phyloP scores from a whole-genome alignment of 495 filamentous ascomycete genomes.

The Aspergillus ostianus region DNA sequence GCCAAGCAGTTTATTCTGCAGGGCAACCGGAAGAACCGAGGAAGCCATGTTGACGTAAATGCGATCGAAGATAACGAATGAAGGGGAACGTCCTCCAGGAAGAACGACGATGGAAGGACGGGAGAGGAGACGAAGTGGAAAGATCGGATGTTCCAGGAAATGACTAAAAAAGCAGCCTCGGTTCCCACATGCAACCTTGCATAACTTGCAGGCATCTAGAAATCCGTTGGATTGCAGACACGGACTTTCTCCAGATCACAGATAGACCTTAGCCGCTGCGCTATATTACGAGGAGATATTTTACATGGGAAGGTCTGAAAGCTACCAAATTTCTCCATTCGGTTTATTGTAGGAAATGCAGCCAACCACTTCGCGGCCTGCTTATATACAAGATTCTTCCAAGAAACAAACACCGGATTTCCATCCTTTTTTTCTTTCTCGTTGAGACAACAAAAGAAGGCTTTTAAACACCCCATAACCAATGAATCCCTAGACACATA shows the following conservation, averaged over 20 bases:
- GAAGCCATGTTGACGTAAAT: slow-evolving; percentile 32
- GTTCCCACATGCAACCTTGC: slow-evolving; percentile 24
- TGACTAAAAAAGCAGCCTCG: slow-evolving; percentile 18
- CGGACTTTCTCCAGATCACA: not conserved
- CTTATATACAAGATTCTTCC: slow-evolving; percentile 37
- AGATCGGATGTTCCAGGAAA: slow-evolving; percentile 16
- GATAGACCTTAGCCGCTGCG: not conserved
- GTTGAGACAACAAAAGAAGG: slow-evolving; percentile 20
- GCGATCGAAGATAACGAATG: not conserved
- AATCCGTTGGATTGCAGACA: slow-evolving; percentile 5
- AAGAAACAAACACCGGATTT: slow-evolving; percentile 22
- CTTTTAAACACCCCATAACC: slow-evolving; percentile 35
- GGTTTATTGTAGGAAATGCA: slow-evolving; percentile 11
- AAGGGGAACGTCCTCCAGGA: slow-evolving; percentile 10
- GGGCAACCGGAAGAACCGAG: slow-evolving; percentile 34
- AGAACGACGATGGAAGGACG: slow-evolving; percentile 19
- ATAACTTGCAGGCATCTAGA: not conserved
- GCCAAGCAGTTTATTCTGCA: slow-evolving; percentile 45
- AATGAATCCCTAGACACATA: slow-evolving; percentile 31
- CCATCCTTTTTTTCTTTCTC: slow-evolving; percentile 26
- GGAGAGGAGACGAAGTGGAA: slow-evolving; percentile 3
- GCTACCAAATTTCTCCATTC: slow-evolving; percentile 1
- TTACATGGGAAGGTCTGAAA: slow-evolving; percentile 31
- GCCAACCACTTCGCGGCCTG: slow-evolving; percentile 19
- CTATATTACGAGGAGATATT: slow-evolving; percentile 3